Base-by-base conservation (phyloP, 1,284 basidiomycete species). In the Ceratobasidium sp. region DNA sequence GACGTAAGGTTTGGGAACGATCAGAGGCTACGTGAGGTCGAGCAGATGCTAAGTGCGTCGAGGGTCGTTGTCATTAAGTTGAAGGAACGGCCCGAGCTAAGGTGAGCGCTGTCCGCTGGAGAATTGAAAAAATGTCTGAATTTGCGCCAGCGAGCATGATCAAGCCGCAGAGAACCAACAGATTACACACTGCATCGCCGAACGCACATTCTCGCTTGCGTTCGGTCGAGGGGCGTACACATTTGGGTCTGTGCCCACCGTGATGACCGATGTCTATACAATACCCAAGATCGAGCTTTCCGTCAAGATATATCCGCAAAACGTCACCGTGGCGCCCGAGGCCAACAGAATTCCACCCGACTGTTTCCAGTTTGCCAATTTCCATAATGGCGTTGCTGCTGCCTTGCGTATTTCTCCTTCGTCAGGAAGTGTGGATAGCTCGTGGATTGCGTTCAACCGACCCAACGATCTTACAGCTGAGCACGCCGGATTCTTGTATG, bases 381-480 rank as follows among this genome's bases (percentile, higher is more conserved):
- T 99, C 84, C 97, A 99, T 84, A 97, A 98, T 79, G 98, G 98
- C 20, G 97, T 98, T 0, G 94, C 96, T 1, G 93, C 95, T 1
- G 97, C 93, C 1, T 84, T 99, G 75, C 90, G 94, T 4, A 91
- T 96, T 68, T 90, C 92, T 0, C 90, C 93, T 0, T 88, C 90
- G n/a, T 89, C 92, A n/a, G 85, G 87, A 69, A 90, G 90, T 23
- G 89, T 96, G 53, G 94, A 96, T 81, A 94, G 93, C 78, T 95
- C 95, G 0, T 97, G 97, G 92, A 96, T 98, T 80, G 92, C 94
- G 23, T 96, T 95, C 86, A 97, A 97, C 83, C 93, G 92, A 79
- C 96, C 96, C 0, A 88, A 89, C 0, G 93, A 95, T 69, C 87
- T 96, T 69, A 95, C 93, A 8, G 90, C 95, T 0, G 92, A 96